Evolutionary conservation across 208 protist genomes (phyloP).

Genomic region (Crithidia sp.): DNA sequence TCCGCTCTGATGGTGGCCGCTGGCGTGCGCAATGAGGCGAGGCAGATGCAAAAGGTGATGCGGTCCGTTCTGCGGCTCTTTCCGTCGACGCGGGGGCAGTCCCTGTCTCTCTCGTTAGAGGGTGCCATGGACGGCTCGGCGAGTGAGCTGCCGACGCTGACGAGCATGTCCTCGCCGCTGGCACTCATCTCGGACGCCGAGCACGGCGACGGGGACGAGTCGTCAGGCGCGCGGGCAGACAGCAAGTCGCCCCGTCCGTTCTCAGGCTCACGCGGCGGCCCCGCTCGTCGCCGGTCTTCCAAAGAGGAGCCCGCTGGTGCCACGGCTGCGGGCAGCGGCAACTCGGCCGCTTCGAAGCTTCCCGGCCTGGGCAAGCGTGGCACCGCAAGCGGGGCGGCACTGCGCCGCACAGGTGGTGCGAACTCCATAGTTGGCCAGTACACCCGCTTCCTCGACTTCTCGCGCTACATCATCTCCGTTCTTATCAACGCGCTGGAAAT

Average conservation of each 20-base stretch:
- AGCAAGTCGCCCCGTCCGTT: conserved; percentile 2
- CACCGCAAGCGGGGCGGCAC: not conserved
- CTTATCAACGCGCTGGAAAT: conserved; percentile 37
- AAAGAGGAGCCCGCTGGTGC: not conserved
- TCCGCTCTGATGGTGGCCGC: conserved; percentile 11
- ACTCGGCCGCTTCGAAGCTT: not conserved
- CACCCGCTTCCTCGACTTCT: conserved; percentile 30
- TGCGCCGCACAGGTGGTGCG: conserved; percentile 5
- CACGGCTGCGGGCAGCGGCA: no score
- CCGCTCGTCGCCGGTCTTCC: conserved; percentile 2
- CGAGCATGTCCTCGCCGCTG: conserved; percentile 2
- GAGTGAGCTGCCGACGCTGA: conserved; percentile 15
- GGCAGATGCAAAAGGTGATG: conserved; percentile 19
- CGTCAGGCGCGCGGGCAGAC: not conserved
- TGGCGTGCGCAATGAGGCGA: conserved; percentile 23
- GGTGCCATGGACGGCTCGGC: conserved; percentile 7
- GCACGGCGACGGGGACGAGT: conserved; percentile 3
- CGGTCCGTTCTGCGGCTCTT: conserved; percentile 22
- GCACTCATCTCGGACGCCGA: conserved; percentile 4
- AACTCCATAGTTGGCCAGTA: conserved; percentile 14
- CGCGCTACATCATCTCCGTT: conserved; percentile 20
- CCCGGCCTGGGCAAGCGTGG: not conserved
- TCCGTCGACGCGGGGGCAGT: conserved; percentile 9
- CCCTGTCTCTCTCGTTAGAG: conserved; percentile 15
- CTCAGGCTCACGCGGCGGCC: not conserved